Percentiles rank a stretch among this genome's conserved stretches.
phyloP scores from a whole-genome alignment of 345 rosid genomes.

The Populus euphratica region DNA sequence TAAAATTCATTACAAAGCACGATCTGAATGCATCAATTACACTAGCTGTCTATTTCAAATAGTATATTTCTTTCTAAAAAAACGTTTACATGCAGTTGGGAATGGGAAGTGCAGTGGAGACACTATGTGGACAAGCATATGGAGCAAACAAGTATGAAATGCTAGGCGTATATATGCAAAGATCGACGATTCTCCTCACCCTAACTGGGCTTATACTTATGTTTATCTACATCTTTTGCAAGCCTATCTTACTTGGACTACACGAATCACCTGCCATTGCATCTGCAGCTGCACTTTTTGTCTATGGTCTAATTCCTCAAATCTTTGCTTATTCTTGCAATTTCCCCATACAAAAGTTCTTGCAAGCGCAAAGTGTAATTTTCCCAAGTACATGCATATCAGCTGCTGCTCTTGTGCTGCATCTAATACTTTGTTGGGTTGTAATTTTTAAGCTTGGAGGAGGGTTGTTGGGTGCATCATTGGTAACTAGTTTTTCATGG shows the following conservation, averaged over 20 bases:
- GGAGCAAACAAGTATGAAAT: slow-evolving; percentile 58
- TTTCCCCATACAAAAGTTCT: slow-evolving; percentile 52
- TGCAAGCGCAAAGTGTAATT: slow-evolving; percentile 27
- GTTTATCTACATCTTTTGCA: slow-evolving; percentile 28
- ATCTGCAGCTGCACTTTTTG: slow-evolving; percentile 44
- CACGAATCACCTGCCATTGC: slow-evolving; percentile 60
- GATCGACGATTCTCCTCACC: slow-evolving; percentile 52
- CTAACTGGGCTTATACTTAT: slow-evolving; percentile 45
- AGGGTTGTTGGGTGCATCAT: slow-evolving; percentile 21
- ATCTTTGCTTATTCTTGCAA: slow-evolving; percentile 36
- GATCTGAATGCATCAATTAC: no score
- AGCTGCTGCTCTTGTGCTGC: slow-evolving; percentile 3
- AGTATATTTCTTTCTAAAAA: no score
- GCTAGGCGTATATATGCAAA: slow-evolving; percentile 70
- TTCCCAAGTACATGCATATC: slow-evolving; percentile 24
- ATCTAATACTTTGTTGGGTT: slow-evolving; percentile 15
- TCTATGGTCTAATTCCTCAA: slow-evolving; percentile 26
- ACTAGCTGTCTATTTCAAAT: no score
- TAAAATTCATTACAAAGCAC: no score
- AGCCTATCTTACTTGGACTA: slow-evolving; percentile 41
- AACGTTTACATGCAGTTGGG: slow-evolving; percentile 1
- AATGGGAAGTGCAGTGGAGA: slow-evolving; percentile 73
- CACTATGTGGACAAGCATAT: slow-evolving; percentile 73
- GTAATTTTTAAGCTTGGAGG: slow-evolving; percentile 13
- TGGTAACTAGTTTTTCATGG: slow-evolving; percentile 23